Evolutionary conservation across 805 yeast genomes (phyloP).

Genomic region (Candida khao-thaluensis): DNA sequence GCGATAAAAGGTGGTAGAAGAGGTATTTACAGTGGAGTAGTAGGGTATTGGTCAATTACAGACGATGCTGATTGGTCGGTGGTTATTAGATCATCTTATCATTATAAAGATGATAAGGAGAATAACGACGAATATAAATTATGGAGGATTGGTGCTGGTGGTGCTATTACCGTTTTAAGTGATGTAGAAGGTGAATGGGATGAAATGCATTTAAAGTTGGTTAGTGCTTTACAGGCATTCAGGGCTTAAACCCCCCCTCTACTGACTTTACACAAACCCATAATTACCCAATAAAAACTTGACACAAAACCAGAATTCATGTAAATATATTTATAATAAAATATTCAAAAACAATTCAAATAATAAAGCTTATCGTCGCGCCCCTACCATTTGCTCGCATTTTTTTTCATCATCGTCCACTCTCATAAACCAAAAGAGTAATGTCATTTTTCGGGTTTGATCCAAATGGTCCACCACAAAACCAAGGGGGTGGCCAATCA

Average conservation of each 20-base stretch:
- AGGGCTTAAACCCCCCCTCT: too few relatives aligned
- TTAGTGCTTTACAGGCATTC: conserved; percentile 77
- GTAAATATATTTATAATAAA: background rate
- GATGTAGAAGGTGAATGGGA: conserved; percentile 85
- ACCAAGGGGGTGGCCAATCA: conserved; percentile 16
- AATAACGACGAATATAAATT: conserved; percentile 22
- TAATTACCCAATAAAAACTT: too few relatives aligned
- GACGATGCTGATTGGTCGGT: conserved; percentile 96
- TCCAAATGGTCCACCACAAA: conserved; percentile 41
- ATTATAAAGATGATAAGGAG: conserved; percentile 51
- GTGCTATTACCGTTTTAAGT: conserved; percentile 91
- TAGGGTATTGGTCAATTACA: conserved; percentile 90
- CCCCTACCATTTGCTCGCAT: conserved; percentile 6
- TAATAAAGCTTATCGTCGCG: too few relatives aligned
- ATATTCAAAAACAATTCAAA: too few relatives aligned
- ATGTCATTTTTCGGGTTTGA: conserved; percentile 74
- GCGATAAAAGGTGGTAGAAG: conserved; percentile 47
- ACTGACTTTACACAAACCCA: too few relatives aligned
- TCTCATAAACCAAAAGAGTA: conserved; percentile 1
- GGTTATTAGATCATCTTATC: conserved; percentile 78
- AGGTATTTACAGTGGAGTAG: conserved; percentile 91
- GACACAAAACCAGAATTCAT: too few relatives aligned
- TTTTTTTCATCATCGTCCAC: conserved; percentile 10
- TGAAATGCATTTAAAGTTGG: conserved; percentile 80
- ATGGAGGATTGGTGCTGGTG: conserved; percentile 98